Conservation (phyloP, 257 asterid genomes). For the Nicotiana knightiana region DNA sequence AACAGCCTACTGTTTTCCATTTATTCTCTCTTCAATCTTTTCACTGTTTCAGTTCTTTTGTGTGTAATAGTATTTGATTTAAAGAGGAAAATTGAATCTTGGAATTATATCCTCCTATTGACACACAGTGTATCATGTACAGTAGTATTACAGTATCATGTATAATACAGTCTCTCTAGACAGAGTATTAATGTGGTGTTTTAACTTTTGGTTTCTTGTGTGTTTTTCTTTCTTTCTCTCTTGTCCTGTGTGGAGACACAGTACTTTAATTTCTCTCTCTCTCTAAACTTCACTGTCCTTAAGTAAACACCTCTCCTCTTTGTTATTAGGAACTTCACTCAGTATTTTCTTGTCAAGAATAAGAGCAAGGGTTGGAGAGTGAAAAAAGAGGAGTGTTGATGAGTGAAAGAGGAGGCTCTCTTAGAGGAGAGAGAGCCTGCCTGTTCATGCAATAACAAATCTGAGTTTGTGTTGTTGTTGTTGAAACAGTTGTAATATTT, state of each 20-base stretch:
- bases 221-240: neutral
- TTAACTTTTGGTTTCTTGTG: neutral
- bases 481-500: neutral
- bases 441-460: conserved; percentile 49
- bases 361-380: neutral
- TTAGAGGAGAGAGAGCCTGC: conserved; percentile 83
- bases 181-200: neutral
- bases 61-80: neutral
- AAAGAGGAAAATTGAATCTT: neutral
- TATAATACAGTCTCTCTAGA: neutral
- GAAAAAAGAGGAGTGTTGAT: conserved; percentile 32
- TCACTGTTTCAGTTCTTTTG: conserved; percentile 42
- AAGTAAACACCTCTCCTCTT: neutral
- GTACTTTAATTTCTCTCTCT: neutral
- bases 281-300: neutral
- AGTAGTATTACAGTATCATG: neutral
- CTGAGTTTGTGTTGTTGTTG: neutral
- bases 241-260: neutral
- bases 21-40: conserved; percentile 48
- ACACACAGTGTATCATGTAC: neutral
- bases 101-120: neutral
- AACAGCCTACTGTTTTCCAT: conserved; percentile 28
- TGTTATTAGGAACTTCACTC: too few relatives aligned
- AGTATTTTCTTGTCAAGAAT: too few relatives aligned
- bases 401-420: conserved; percentile 93